Percentiles rank a stretch among this genome's conserved stretches.
These are phyloP conservation scores for Limtongozyma cylindracea DNA, from an alignment of 805 yeast species.

Conservation along the genomic window DNA sequence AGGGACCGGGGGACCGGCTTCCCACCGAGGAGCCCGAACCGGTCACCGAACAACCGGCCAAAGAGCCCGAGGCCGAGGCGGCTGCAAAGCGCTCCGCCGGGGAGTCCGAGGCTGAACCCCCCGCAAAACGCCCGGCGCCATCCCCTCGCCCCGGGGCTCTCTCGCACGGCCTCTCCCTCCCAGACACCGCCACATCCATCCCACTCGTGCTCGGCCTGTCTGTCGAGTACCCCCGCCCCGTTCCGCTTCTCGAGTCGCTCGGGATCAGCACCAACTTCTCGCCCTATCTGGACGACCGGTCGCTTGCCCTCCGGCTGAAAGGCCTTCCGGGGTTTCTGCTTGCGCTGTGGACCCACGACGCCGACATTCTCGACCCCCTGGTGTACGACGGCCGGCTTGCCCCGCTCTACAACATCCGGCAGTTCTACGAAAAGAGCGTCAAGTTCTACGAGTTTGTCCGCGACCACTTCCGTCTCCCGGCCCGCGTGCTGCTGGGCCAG, in stretches of 20 bases:
- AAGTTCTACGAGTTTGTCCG: slow-evolving; percentile 11
- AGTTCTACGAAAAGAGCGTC: slow-evolving; percentile 30
- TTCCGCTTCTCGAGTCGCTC: background rate
- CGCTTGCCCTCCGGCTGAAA: background rate
- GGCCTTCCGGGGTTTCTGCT: background rate
- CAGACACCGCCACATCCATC: background rate
- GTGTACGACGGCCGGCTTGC: slow-evolving; percentile 9
- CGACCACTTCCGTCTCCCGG: slow-evolving; percentile 2
- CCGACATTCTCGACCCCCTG: background rate
- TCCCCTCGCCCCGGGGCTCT: too few relatives aligned
- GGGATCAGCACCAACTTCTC: background rate
- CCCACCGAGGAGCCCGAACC: slow-evolving; percentile 1
- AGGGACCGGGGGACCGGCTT: slow-evolving; percentile 1
- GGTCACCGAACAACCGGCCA: background rate
- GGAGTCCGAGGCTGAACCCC: too few relatives aligned
- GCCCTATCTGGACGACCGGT: background rate
- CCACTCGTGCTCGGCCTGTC: background rate
- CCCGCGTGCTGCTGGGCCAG: too few relatives aligned
- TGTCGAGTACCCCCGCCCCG: background rate
- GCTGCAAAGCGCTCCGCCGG: too few relatives aligned
- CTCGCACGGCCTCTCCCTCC: too few relatives aligned
- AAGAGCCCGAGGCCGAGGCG: background rate
- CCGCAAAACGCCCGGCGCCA: too few relatives aligned
- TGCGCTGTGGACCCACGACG: background rate
- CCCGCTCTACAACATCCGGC: slow-evolving; percentile 25